These are phyloP conservation scores for Trichoderma atroviride DNA, from an alignment of 2,329 filamentous ascomycete species.

Conservation along the genomic window DNA sequence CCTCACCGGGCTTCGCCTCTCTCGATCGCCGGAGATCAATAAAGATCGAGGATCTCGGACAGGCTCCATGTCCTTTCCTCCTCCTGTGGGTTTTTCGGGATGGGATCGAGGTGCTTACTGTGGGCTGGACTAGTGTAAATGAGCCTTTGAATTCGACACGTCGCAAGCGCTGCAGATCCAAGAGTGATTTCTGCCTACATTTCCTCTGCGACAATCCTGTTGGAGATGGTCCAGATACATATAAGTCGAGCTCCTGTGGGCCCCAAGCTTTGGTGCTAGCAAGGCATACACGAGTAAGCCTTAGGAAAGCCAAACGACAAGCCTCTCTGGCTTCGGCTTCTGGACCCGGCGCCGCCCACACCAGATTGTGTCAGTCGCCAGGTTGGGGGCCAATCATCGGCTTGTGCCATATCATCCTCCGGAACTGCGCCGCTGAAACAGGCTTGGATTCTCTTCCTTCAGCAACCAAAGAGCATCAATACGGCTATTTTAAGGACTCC, in stretches of 20 bases:
- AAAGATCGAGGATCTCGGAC: conserved; percentile 17
- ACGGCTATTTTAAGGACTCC: conserved; percentile 13
- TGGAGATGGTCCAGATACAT: conserved; percentile 16
- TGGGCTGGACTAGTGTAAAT: neutral
- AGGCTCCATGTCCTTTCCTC: neutral
- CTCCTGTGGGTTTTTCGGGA: neutral
- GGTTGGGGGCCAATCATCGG: conserved; percentile 10
- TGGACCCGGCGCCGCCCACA: neutral
- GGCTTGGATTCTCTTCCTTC: neutral
- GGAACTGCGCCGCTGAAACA: neutral
- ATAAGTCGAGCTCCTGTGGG: conserved; percentile 23
- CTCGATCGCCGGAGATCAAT: conserved; percentile 11
- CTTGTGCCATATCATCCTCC: conserved; percentile 14
- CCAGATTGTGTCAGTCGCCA: conserved; percentile 13
- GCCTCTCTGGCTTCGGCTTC: neutral
- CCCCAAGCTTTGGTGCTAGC: conserved; percentile 14
- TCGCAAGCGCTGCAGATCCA: neutral
- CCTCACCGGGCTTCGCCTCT: conserved; percentile 13
- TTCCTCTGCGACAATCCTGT: neutral
- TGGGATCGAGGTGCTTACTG: neutral
- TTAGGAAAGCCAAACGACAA: conserved; percentile 1
- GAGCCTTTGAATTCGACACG: neutral
- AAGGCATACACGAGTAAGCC: conserved; percentile 18
- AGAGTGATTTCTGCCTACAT: neutral
- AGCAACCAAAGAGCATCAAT: neutral